Evolutionary conservation across 176 grass and related monocot species (phyloP).

Genomic region (Oryza glumipatula): DNA sequence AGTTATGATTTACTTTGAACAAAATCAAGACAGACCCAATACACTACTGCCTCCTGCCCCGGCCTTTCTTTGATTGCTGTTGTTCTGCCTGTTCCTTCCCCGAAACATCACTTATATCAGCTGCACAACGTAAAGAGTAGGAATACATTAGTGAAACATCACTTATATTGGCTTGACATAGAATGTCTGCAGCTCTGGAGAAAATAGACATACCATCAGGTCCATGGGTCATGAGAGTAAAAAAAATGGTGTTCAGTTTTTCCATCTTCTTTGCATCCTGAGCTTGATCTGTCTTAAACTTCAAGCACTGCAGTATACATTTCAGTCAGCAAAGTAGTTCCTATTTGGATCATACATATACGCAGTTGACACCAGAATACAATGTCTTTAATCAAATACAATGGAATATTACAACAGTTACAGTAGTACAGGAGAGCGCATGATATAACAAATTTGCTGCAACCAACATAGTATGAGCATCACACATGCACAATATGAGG

Average conservation of each 20-base stretch:
- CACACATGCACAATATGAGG: background rate
- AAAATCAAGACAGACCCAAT: background rate
- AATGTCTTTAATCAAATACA: too few species aligned
- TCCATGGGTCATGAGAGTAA: slow-evolving; percentile 88
- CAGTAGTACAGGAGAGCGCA: background rate
- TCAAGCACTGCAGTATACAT: slow-evolving; percentile 66
- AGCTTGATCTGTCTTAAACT: slow-evolving; percentile 96
- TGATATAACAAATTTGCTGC: background rate
- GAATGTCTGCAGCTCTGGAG: background rate
- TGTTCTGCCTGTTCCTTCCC: slow-evolving; percentile 91
- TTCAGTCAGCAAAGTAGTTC: slow-evolving; percentile 10
- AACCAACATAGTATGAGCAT: background rate
- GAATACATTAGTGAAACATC: background rate
- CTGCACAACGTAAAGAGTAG: slow-evolving; percentile 39
- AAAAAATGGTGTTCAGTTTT: slow-evolving; percentile 94
- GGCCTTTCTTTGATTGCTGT: slow-evolving; percentile 85
- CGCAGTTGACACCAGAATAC: background rate
- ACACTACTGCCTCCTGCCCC: slow-evolving; percentile 78
- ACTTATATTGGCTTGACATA: background rate
- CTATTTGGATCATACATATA: background rate
- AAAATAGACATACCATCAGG: slow-evolving; percentile 68
- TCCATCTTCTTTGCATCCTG: slow-evolving; percentile 99
- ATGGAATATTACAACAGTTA: background rate
- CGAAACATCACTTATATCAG: slow-evolving; percentile 84
- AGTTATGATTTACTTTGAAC: background rate